These are phyloP conservation scores for Brassica incana DNA, from an alignment of 345 rosid species.

Conservation along the genomic window DNA sequence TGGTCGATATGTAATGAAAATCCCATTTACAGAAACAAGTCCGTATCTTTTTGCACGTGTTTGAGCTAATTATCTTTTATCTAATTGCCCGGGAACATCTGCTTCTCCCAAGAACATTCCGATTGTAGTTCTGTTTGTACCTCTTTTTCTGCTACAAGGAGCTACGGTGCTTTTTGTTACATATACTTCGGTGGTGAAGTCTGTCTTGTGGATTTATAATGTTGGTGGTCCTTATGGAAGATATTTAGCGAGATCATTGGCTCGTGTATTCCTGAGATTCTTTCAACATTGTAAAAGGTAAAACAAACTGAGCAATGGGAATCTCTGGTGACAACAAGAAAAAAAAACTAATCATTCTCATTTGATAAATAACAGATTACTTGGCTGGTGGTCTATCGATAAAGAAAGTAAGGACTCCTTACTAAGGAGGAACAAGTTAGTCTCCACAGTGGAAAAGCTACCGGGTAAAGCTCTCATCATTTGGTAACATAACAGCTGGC, in stretches of 20 bases:
- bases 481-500: no score
- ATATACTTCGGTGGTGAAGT: conserved; percentile 60
- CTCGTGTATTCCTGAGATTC: conserved; percentile 55
- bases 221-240: conserved; percentile 48
- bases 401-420: no score
- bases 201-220: conserved; percentile 42
- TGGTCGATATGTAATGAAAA: conserved; percentile 91
- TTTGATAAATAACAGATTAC: conserved; percentile 48
- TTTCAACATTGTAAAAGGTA: conserved; percentile 81
- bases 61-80: conserved; percentile 12
- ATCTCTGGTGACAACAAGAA: neutral
- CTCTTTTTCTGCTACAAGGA: conserved; percentile 79
- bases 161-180: conserved; percentile 67
- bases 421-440: no score
- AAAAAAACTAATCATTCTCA: neutral
- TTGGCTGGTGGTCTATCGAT: no score
- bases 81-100: conserved; percentile 68
- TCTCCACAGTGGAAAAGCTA: no score
- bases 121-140: conserved; percentile 55
- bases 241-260: conserved; percentile 49
- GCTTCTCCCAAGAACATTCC: conserved; percentile 61
- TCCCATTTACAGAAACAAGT: conserved; percentile 45
- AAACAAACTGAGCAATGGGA: conserved; percentile 7
- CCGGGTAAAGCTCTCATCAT: no score
- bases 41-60: neutral